Conservation (phyloP, 495 filamentous ascomycete species). For the Penicillium longicatenatum region DNA sequence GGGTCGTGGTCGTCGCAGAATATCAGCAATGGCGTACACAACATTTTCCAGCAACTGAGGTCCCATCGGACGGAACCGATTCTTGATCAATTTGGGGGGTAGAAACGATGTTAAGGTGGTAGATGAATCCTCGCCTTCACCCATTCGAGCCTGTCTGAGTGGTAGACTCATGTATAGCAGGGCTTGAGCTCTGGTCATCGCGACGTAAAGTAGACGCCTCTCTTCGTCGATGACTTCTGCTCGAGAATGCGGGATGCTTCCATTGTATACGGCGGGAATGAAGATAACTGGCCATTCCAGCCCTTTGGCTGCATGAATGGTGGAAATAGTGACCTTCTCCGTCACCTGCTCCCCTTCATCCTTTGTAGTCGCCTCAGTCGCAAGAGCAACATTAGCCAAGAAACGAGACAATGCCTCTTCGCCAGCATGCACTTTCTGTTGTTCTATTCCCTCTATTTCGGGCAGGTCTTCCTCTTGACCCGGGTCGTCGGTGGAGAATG, state of each 20-base stretch:
- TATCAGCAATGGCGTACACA: constrained; percentile 63
- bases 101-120: constrained; percentile 68
- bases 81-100: constrained; percentile 44
- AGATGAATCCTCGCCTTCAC: constrained; percentile 48
- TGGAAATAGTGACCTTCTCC: constrained; percentile 85
- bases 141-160: constrained; percentile 57
- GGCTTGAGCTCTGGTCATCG: constrained; percentile 93
- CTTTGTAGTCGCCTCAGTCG: constrained; percentile 67
- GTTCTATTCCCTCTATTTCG: constrained; percentile 71
- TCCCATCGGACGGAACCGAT: constrained; percentile 57
- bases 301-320: constrained; percentile 96
- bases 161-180: constrained; percentile 92
- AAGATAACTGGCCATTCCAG: constrained; percentile 98
- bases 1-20: constrained; percentile 60
- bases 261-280: constrained; percentile 86
- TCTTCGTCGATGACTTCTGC: constrained; percentile 92
- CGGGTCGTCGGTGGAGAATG: constrained; percentile 29
- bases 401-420: constrained; percentile 76
- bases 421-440: constrained; percentile 56
- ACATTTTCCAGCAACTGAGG: constrained; percentile 55
- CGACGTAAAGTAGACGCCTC: constrained; percentile 87
- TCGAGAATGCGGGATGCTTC: constrained; percentile 91
- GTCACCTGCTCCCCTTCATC: constrained; percentile 50
- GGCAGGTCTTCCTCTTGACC: constrained; percentile 71
- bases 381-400: constrained; percentile 85